Evolutionary conservation across 192 early-diverging fungal species (phyloP).

Genomic region (Backusella macrospora): DNA sequence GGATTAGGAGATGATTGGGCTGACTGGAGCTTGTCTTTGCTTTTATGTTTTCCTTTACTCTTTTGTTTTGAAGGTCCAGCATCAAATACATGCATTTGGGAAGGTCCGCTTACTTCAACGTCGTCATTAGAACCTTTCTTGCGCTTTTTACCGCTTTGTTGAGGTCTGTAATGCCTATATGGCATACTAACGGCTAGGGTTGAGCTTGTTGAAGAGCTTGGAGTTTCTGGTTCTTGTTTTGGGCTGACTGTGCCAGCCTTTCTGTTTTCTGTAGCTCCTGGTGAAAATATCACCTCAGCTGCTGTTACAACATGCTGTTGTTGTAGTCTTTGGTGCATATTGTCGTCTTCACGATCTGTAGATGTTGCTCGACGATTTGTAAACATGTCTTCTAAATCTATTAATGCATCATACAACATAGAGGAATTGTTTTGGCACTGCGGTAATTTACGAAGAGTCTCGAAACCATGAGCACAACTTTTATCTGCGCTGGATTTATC

Average conservation of each 20-base stretch:
- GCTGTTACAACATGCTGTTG: slow-evolving; percentile 6
- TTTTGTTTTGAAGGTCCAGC: slow-evolving; percentile 7
- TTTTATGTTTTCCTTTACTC: neutral
- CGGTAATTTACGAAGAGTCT: neutral
- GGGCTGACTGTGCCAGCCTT: slow-evolving; percentile 1
- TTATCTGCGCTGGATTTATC: slow-evolving; percentile 4
- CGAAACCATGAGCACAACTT: neutral
- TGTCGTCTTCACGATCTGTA: neutral
- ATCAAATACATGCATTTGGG: slow-evolving; percentile 13
- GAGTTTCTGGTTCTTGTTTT: slow-evolving; percentile 11
- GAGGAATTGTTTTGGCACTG: slow-evolving; percentile 5
- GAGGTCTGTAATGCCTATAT: slow-evolving; percentile 1
- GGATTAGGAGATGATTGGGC: neutral
- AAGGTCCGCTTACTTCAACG: neutral
- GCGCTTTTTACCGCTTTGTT: neutral
- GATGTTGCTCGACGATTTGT: slow-evolving; percentile 3
- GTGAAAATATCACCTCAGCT: neutral
- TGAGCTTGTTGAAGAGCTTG: neutral
- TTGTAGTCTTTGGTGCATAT: slow-evolving; percentile 4
- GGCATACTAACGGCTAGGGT: neutral
- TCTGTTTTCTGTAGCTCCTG: slow-evolving; percentile 2
- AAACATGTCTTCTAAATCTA: neutral
- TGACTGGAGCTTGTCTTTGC: neutral
- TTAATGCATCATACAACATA: slow-evolving; percentile 2
- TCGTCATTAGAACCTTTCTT: neutral